These are phyloP conservation scores for Cutaneotrichosporon sp. DNA, from an alignment of 1,284 basidiomycete genomes.

Conservation along the genomic window DNA sequence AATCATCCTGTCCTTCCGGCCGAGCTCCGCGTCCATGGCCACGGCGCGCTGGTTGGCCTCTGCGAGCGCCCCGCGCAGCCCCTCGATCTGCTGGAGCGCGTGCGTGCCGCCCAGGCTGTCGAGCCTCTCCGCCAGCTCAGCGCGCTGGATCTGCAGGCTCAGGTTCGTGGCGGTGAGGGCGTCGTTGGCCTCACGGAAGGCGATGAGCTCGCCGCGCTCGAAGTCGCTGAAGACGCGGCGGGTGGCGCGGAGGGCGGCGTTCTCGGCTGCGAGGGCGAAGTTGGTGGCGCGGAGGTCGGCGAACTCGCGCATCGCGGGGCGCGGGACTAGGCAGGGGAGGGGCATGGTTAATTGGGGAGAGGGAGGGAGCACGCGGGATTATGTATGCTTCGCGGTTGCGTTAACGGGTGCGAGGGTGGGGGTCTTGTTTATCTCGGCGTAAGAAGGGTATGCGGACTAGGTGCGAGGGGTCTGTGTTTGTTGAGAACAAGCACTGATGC, in stretches of 20 bases:
- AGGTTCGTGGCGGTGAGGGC: background rate
- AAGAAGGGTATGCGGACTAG: too few species aligned
- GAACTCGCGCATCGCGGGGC: background rate
- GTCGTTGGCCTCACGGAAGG: background rate
- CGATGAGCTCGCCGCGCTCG: background rate
- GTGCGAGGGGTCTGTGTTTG: too few species aligned
- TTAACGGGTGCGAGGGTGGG: too few species aligned
- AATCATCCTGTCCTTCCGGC: background rate
- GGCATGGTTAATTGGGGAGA: background rate
- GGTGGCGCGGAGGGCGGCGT: background rate
- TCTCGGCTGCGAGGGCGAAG: background rate
- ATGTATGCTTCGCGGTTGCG: too few species aligned
- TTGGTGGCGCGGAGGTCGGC: background rate
- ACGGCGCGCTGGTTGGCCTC: background rate
- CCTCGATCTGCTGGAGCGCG: background rate
- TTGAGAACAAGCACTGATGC: too few species aligned
- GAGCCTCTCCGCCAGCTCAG: background rate
- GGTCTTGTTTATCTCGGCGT: too few species aligned
- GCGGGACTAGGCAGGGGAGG: background rate
- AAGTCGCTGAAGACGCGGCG: background rate
- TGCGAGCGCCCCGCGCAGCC: background rate
- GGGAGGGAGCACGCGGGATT: background rate
- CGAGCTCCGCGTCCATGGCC: background rate
- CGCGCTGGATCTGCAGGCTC: background rate
- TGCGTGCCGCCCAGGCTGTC: background rate